phyloP scores from a whole-genome alignment of 1,284 basidiomycete genomes.

The Malassezia sp. region DNA sequence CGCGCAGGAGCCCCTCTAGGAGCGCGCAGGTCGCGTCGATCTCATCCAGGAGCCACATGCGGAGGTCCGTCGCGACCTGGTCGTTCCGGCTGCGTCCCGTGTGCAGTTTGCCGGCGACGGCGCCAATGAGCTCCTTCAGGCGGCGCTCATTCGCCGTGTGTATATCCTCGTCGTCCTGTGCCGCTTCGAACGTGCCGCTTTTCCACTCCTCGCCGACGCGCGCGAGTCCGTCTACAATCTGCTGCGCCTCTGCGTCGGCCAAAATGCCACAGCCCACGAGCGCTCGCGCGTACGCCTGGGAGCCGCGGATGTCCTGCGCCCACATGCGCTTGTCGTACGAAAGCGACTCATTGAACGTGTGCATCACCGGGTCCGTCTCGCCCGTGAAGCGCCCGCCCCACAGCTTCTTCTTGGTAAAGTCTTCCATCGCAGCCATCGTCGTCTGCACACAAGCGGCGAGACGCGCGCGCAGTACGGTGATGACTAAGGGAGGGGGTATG shows the following conservation, averaged over 20 bases:
- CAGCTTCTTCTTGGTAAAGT: conserved; percentile 44
- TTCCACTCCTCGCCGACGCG: conserved; percentile 75
- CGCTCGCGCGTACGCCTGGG: conserved; percentile 86
- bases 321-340: conserved; percentile 91
- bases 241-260: conserved; percentile 57
- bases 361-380: conserved; percentile 41
- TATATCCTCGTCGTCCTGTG: conserved; percentile 85
- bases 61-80: conserved; percentile 95
- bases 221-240: conserved; percentile 68
- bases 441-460: too few relatives aligned
- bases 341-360: conserved; percentile 55
- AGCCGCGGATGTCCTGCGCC: conserved; percentile 78
- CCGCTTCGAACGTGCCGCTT: conserved; percentile 32
- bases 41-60: conserved; percentile 82
- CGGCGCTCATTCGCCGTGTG: conserved; percentile 98
- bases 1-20: conserved; percentile 66
- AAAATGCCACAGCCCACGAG: conserved; percentile 68
- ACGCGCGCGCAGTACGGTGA: too few relatives aligned
- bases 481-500: conserved; percentile 8
- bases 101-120: conserved; percentile 53
- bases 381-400: conserved; percentile 46
- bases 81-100: conserved; percentile 94
- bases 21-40: conserved; percentile 61
- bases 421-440: too few relatives aligned
- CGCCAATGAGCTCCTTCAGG: conserved; percentile 78